Base-by-base conservation (phyloP, 257 asterid genomes). In the Cordia subcordata region DNA sequence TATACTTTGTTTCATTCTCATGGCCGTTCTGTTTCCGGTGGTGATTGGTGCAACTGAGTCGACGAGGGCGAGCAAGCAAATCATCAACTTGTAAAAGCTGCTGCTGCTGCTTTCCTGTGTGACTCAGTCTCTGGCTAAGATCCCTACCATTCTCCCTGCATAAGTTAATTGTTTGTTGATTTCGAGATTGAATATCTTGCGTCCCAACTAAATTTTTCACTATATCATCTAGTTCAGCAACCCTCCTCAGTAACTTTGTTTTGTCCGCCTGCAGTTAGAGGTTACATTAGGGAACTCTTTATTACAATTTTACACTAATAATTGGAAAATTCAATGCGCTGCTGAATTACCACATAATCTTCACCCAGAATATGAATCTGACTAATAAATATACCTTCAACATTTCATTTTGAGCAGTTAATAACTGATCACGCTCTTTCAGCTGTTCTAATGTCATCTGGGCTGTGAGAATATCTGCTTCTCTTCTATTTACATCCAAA, bases 381-480 rank as follows among this genome's bases (percentile, higher is more conserved):
- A n/a, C n/a, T n/a, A n/a, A n/a, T 22, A 35, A 19, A 9, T 47
- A 10, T 75, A 83, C 97, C 88, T 82, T 84, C 19, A 90, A 80
- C 94, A 90, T 82, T 52, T 86, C 85, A 72, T 84, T 84, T 78
- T 90, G 94, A 55, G 94, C 83, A 49, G 74, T 74, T 63, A 86
- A 81, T 80, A 86, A 21, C 80, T 81, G 90, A 69, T 84, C 90
- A 53, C 85, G 81, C 65, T 86, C 94, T 37, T 75, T 84, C 46
- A 90, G 53, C 53, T 84, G 90, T 74, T 90, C 95, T 50, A 84
- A 55, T 57, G 70, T 75, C 68, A 84, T 69, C 70, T 78, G 81
- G 45, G 72, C 53, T 52, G 78, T 72, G 49, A 90, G 74, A 27
- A 60, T 79, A 63, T 86, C 86, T 18, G 85, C 75, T 62, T 79